phyloP scores from a whole-genome alignment of 2,329 filamentous ascomycete species.

The Colletotrichum graminicola region DNA sequence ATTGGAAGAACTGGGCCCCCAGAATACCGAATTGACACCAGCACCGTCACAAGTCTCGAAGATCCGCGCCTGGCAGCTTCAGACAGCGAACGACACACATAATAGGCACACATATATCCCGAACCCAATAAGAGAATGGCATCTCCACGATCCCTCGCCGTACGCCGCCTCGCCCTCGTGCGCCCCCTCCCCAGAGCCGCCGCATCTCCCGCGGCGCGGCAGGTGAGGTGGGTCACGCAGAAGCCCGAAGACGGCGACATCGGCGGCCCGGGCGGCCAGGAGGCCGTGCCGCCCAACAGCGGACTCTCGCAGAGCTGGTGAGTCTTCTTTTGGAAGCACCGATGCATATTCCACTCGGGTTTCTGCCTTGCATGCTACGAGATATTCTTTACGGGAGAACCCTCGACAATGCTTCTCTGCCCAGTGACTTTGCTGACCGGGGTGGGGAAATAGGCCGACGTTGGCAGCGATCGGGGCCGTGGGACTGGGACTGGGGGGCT shows the following conservation, averaged over 20 bases:
- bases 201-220: not conserved
- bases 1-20: not conserved
- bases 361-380: not conserved
- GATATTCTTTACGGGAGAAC: not conserved
- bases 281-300: constrained; percentile 26
- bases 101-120: not conserved
- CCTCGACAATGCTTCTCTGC: not conserved
- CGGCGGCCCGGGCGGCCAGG: constrained; percentile 39
- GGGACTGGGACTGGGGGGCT: constrained; percentile 23
- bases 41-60: not conserved
- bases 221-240: constrained; percentile 12
- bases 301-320: constrained; percentile 36
- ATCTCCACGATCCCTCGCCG: not conserved
- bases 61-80: not conserved
- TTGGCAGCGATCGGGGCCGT: constrained; percentile 33
- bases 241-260: constrained; percentile 36
- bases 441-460: constrained; percentile 9
- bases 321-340: not conserved
- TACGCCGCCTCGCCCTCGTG: not conserved
- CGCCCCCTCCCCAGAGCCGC: not conserved
- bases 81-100: not conserved
- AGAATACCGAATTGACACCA: too few relatives aligned
- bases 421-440: not conserved
- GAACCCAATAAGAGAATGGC: constrained; percentile 5
- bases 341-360: not conserved